Percentiles rank a stretch among this genome's conserved stretches.
phyloP scores from a whole-genome alignment of 805 yeast genomes.

The Saccharomycopsis fermentans region DNA sequence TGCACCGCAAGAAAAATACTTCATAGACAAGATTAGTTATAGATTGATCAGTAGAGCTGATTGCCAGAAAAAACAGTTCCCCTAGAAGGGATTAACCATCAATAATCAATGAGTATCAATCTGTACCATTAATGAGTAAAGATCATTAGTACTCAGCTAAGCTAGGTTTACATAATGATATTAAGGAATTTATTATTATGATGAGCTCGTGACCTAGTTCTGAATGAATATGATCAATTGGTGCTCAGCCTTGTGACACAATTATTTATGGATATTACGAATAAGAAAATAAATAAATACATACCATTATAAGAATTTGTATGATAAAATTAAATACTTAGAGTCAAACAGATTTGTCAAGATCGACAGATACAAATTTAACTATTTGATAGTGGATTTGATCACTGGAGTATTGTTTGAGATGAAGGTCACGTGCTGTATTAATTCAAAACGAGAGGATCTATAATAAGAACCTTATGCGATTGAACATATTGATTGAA shows the following conservation, averaged over 20 bases:
- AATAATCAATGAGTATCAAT: background rate
- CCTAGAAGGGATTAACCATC: background rate
- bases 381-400: background rate
- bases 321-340: background rate
- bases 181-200: background rate
- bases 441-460: background rate
- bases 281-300: background rate
- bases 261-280: slow-evolving; percentile 1
- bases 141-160: background rate
- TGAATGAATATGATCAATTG: background rate
- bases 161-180: background rate
- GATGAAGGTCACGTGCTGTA: background rate
- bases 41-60: background rate
- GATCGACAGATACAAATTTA: background rate
- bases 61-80: background rate
- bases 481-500: too few species aligned
- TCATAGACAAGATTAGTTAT: background rate
- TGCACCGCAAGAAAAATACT: background rate
- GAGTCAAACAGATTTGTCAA: background rate
- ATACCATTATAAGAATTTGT: background rate
- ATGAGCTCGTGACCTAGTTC: background rate
- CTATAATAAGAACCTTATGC: too few species aligned
- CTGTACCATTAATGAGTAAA: background rate
- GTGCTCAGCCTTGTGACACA: background rate
- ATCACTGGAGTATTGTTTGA: background rate